Evolutionary conservation across 768 basidiomycete species (phyloP), one percentile per base, ranked within the genome.

Genomic region (Suillus discolor): DNA sequence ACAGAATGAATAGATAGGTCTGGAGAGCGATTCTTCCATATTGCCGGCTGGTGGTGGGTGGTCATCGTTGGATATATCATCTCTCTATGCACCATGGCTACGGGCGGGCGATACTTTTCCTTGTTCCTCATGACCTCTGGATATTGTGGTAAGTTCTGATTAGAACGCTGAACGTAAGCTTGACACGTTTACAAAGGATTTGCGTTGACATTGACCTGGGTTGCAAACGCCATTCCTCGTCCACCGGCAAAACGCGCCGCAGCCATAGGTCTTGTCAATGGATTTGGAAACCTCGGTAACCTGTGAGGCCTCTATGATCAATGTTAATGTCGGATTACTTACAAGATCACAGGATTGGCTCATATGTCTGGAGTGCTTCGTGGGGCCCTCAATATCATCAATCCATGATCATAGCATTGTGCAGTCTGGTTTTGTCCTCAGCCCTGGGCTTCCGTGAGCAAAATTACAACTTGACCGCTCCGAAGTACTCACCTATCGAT

Each of bases 1-100:
- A 62, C 7, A 38, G 18, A 4, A 53, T 23, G 11, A 49, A 23
- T 47, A 84, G 89, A 89, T 67, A 79, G 78, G 65, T 85, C 85
- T 13, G 88, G 88, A 6, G 89, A 89, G 71, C 83, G 88, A 20
- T 89, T 83, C 76, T 87, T 88, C 78, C 89, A 89, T 69, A 79
- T 88, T 41, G 73, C 80, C 1, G 77, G 70, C 3, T 84, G 81
- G 77, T 87, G 85, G 85, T 88, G 87, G 87, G 82, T 76, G n/a
- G 82, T 84, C 44, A 84, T 89, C 15, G 41, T 87, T 9, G 89
- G 85, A 0, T 89, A 84, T 70, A 84, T 89, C 65, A 85, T 90
- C 66, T 81, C 82, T 8, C 72, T 88, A 13, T 79, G 79, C 4
- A 89, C 87, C 0, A 80, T 81, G 75, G 77, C 77, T 4, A 79